A percentile compares a stretch with the other conserved stretches of the same genome.
Evolutionary conservation across 805 yeast species (phyloP).

Genomic region (Spathaspora arborariae): DNA sequence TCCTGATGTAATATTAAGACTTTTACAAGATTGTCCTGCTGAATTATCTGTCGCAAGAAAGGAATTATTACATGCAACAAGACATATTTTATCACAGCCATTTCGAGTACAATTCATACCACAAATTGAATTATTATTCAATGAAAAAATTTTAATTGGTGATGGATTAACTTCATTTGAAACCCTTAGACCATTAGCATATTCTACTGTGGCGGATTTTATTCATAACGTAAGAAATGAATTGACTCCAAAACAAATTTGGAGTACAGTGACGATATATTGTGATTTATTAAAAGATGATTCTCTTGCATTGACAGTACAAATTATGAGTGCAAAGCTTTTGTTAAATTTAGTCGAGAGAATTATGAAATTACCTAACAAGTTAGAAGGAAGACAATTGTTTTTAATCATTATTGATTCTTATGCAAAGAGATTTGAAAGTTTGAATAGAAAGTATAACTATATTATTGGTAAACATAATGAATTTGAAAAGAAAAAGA

Average conservation of each 20-base stretch:
- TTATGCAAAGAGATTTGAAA: constrained; percentile 75
- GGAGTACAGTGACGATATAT: constrained; percentile 82
- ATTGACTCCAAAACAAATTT: constrained; percentile 74
- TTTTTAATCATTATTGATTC: constrained; percentile 85
- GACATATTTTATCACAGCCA: constrained; percentile 92
- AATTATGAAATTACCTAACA: constrained; percentile 75
- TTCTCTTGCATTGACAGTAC: constrained; percentile 81
- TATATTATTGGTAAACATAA: constrained; percentile 62
- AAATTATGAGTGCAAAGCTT: constrained; percentile 93
- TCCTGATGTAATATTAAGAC: constrained; percentile 81
- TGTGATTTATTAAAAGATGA: constrained; percentile 78
- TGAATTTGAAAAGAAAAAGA: constrained; percentile 43
- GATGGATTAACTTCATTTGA: constrained; percentile 90
- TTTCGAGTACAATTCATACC: constrained; percentile 79
- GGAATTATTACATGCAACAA: constrained; percentile 87
- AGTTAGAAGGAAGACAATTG: constrained; percentile 77
- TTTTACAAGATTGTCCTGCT: constrained; percentile 92
- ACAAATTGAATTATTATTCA: constrained; percentile 78
- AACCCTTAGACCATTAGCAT: constrained; percentile 87
- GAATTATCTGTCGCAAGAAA: constrained; percentile 89
- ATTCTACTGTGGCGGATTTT: constrained; percentile 92
- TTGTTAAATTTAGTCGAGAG: constrained; percentile 85
- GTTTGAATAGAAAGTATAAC: constrained; percentile 68
- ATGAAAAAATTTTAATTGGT: constrained; percentile 85
- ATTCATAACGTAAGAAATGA: constrained; percentile 88